Percentiles rank a stretch among this genome's conserved stretches.
Conservation (phyloP, 352 stramenopile species). For the Globisporangium paddicum region DNA sequence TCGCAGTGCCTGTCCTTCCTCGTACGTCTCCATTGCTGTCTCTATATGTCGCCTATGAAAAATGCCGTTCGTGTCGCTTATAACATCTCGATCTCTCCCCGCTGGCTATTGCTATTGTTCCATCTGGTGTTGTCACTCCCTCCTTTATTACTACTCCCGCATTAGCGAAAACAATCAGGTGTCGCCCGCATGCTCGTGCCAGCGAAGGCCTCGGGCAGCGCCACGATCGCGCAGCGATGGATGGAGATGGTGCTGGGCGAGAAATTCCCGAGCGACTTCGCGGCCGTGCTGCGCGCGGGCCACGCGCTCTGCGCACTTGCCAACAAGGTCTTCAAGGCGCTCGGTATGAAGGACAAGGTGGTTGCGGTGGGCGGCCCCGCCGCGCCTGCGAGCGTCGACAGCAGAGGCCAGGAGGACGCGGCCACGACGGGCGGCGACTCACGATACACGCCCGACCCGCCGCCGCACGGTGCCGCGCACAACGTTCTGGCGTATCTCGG, state of each 20-base stretch:
- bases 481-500: constrained; percentile 68
- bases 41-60: too few species aligned
- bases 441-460: constrained; percentile 1
- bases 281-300: constrained; percentile 52
- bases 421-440: background rate
- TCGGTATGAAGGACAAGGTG: constrained; percentile 73
- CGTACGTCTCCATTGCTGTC: too few species aligned
- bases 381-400: background rate
- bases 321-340: constrained; percentile 66
- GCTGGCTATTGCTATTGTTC: too few species aligned
- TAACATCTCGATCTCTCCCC: too few species aligned
- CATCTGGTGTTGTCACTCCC: background rate
- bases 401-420: background rate
- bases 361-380: background rate
- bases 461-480: constrained; percentile 15
- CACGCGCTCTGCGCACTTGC: constrained; percentile 60
- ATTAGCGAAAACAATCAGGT: background rate
- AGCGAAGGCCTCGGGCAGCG: constrained; percentile 37
- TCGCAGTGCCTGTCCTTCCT: too few species aligned
- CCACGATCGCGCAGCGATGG: constrained; percentile 77
- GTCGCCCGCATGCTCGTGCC: constrained; percentile 25
- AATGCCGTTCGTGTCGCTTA: too few species aligned
- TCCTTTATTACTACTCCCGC: background rate
- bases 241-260: constrained; percentile 87
- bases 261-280: constrained; percentile 51